These are phyloP conservation scores for Kuraishia borneana DNA, from an alignment of 805 yeast species.

Conservation along the genomic window DNA sequence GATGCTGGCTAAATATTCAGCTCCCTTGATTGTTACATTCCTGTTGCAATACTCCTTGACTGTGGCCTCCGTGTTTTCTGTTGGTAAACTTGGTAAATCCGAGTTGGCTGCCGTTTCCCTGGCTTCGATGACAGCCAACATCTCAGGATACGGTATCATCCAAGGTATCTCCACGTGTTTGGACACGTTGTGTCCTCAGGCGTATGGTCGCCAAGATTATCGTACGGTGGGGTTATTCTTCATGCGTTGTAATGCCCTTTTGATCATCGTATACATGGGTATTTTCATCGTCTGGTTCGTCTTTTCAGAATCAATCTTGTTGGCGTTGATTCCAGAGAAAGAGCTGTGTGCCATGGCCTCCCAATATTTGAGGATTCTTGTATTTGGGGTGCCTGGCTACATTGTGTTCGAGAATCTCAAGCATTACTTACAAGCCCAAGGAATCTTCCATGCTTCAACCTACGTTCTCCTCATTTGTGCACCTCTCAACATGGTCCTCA, in stretches of 20 bases:
- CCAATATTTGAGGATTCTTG: conserved; percentile 39
- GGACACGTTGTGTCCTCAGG: conserved; percentile 72
- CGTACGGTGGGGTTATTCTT: conserved; percentile 58
- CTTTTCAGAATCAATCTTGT: conserved; percentile 41
- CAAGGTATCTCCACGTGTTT: conserved; percentile 73
- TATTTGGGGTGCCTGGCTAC: conserved; percentile 65
- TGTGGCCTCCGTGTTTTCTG: conserved; percentile 14
- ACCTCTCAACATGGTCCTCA: conserved; percentile 59
- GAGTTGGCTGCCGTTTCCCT: conserved; percentile 70
- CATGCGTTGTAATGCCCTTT: conserved; percentile 52
- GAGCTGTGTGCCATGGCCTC: conserved; percentile 43
- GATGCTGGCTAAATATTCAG: conserved; percentile 27
- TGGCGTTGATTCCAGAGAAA: conserved; percentile 16
- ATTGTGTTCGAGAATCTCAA: conserved; percentile 54
- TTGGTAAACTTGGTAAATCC: conserved; percentile 59
- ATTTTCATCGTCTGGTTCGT: conserved; percentile 51
- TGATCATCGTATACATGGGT: conserved; percentile 38
- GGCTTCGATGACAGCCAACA: conserved; percentile 70
- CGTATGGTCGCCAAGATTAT: conserved; percentile 58
- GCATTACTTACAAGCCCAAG: conserved; percentile 67
- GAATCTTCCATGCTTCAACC: conserved; percentile 71
- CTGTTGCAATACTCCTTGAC: conserved; percentile 34
- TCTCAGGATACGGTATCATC: conserved; percentile 62
- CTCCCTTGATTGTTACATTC: conserved; percentile 58
- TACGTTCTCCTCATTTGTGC: conserved; percentile 61